Evolutionary conservation across 768 basidiomycete genomes (phyloP).

Genomic region (Amanita thiersii): DNA sequence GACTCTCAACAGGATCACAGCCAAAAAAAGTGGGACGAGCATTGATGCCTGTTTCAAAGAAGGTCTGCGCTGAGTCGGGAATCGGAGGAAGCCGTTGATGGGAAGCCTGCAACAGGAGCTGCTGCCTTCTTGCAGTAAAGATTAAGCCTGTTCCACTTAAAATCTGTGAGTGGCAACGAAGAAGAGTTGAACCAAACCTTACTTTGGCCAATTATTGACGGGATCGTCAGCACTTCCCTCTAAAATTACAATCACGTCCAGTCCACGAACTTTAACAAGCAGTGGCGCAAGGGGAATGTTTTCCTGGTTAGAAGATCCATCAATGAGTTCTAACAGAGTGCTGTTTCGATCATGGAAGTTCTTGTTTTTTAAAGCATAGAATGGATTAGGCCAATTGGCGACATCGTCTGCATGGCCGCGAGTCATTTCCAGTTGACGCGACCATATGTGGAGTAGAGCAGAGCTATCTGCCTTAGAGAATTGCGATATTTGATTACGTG

Average conservation of each 20-base stretch:
- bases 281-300: conserved; percentile 67
- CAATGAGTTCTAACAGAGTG: conserved; percentile 54
- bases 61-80: conserved; percentile 40
- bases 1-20: conserved; percentile 42
- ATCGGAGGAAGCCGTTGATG: conserved; percentile 62
- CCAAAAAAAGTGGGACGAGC: conserved; percentile 74
- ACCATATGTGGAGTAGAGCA: conserved; percentile 40
- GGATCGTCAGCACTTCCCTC: conserved; percentile 60
- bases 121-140: conserved; percentile 33
- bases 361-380: conserved; percentile 34
- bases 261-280: conserved; percentile 54
- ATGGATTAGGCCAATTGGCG: conserved; percentile 66
- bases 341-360: conserved; percentile 49
- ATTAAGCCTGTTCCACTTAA: conserved; percentile 47
- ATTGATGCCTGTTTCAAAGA: conserved; percentile 54
- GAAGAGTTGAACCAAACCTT: conserved; percentile 14
- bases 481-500: conserved; percentile 28
- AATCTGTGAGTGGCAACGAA: background rate
- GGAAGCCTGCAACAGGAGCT: conserved; percentile 32
- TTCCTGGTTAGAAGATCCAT: conserved; percentile 63
- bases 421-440: conserved; percentile 36
- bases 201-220: conserved; percentile 63
- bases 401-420: conserved; percentile 49
- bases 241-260: conserved; percentile 73
- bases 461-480: conserved; percentile 26